phyloP scores from a whole-genome alignment of 2,329 filamentous ascomycete species.

The Hirsutella rhossiliensis region DNA sequence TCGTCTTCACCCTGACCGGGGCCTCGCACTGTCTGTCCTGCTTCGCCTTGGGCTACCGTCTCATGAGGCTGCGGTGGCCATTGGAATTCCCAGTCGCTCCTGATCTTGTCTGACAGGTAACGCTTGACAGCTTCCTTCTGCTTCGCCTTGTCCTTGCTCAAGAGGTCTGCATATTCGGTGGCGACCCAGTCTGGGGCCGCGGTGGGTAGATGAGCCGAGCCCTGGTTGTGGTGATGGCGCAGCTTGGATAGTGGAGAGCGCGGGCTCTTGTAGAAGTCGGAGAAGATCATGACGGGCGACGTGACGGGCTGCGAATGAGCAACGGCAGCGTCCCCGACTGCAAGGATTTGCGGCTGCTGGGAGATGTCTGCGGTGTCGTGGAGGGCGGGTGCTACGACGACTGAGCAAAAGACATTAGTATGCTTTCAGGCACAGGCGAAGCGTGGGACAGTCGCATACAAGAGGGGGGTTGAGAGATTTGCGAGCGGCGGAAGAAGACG shows the following conservation, averaged over 20 bases:
- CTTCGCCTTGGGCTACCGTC: background rate
- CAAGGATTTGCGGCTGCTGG: background rate
- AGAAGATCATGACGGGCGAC: conserved; percentile 37
- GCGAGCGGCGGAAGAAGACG: background rate
- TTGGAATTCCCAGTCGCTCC: conserved; percentile 47
- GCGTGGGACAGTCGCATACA: background rate
- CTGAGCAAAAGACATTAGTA: background rate
- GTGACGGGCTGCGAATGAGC: background rate
- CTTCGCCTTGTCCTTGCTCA: conserved; percentile 48
- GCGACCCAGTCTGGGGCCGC: conserved; percentile 21
- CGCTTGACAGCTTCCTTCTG: conserved; percentile 51
- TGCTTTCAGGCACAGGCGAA: background rate
- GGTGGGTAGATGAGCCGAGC: conserved; percentile 16
- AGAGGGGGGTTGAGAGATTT: background rate
- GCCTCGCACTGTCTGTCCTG: background rate
- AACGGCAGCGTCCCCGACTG: background rate
- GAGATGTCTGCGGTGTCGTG: background rate
- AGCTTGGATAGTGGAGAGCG: conserved; percentile 40
- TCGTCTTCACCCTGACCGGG: background rate
- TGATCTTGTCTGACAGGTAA: conserved; percentile 40
- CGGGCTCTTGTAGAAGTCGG: conserved; percentile 45
- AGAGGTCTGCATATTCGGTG: conserved; percentile 47
- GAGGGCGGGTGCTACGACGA: background rate
- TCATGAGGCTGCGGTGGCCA: conserved; percentile 32
- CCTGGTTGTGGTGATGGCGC: conserved; percentile 23